phyloP scores from a whole-genome alignment of 176 grass and related monocot species.

The Eremochloa ophiuroides region DNA sequence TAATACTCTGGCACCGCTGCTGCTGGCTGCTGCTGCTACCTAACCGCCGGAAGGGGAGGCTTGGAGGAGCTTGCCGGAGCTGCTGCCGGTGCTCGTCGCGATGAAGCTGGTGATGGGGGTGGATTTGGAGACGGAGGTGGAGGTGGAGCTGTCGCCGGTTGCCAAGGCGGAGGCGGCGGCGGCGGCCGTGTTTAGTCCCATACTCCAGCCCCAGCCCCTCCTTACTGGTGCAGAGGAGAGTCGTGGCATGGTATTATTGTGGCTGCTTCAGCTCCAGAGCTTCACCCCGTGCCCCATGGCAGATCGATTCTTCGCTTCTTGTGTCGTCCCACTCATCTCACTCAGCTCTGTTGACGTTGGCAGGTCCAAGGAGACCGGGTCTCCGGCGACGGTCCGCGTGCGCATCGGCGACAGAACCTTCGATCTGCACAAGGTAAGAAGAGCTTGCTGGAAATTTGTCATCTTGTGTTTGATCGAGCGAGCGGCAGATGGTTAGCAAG shows the following conservation, averaged over 20 bases:
- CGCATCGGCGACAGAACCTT: slow-evolving; percentile 49
- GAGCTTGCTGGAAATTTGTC: not conserved
- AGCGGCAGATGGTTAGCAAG: not conserved
- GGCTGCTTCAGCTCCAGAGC: not conserved
- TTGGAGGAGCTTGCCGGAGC: not conserved
- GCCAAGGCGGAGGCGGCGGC: slow-evolving; percentile 39
- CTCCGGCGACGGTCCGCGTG: slow-evolving; percentile 49
- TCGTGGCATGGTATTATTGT: slow-evolving; percentile 74
- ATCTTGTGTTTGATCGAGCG: not conserved
- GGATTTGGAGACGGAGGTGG: slow-evolving; percentile 33
- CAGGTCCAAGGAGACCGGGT: slow-evolving; percentile 66
- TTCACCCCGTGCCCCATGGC: not conserved
- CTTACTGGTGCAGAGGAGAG: slow-evolving; percentile 60
- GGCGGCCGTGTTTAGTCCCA: slow-evolving; percentile 37
- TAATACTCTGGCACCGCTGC: not conserved
- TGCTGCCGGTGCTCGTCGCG: not conserved
- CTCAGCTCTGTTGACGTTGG: slow-evolving; percentile 3
- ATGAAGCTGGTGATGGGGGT: slow-evolving; percentile 21
- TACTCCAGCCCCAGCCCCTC: slow-evolving; percentile 60
- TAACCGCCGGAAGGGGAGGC: slow-evolving; percentile 3
- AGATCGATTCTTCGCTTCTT: not conserved
- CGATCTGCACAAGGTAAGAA: slow-evolving; percentile 62
- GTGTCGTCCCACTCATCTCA: not conserved
- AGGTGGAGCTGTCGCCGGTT: slow-evolving; percentile 41
- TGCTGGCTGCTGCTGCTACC: not conserved